Evolutionary conservation across 805 yeast species (phyloP), one percentile per base, ranked within the genome.

Genomic region (Nakazawaea molendinolei): DNA sequence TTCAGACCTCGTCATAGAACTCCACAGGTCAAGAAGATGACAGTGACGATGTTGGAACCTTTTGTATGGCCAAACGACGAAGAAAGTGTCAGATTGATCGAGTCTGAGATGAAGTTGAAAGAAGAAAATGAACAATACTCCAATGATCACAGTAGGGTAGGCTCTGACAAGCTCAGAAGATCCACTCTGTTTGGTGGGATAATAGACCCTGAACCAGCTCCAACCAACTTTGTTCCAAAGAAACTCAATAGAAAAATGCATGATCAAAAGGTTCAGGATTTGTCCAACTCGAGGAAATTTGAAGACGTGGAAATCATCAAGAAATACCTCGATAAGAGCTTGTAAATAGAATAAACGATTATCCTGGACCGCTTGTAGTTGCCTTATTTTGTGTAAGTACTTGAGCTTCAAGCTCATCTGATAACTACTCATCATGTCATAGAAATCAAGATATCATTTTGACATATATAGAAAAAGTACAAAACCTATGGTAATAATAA

Each of bases 31-130:
- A 92, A 92, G 67, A 89, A 87, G 61, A 92, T 92, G 97, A 90
- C 96, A 16, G 82, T 92, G 35, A 97, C 89, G 49, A 83, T 92
- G 90, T 79, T 77, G 40, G 86, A 90, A 46, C 98, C 99, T 17
- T 92, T 92, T 55, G 71, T 92, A 31, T 92, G 97, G 96, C 99
- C 99, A 4, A 80, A 72, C 25, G 71, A 67, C 12, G 67, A 63
- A 30, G 31, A 15, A 18, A 49, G 54, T n/a, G 25, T 33, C 8
- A 49, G 50, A 50, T 63, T 45, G 48, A 59, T 38, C 44, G 46
- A 48, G 42, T 58, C 40, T 39, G 69, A 57, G 19, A 39, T 44
- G 21, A 43, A 44, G 15, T 45, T 62, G 29, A 60, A 59, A 16
- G 61, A 65, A 28, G 76, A 79, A 47, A 61, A 74, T 47, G 62